Evolutionary conservation across 345 rosid species (phyloP).

Genomic region (Eucalyptus grandis): DNA sequence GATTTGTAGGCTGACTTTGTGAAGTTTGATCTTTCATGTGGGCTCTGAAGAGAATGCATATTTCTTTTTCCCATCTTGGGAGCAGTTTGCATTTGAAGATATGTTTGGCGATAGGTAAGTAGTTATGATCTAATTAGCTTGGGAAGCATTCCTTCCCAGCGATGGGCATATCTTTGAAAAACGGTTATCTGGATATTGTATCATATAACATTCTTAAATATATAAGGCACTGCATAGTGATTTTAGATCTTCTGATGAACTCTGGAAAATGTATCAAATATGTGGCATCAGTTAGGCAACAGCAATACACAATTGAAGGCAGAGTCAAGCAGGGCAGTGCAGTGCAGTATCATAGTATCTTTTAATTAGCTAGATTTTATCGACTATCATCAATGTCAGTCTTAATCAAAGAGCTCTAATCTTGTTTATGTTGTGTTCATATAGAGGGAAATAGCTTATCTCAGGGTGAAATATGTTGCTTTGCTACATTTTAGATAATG

Average conservation of each 20-base stretch:
- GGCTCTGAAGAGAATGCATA: neutral
- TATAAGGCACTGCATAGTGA: neutral
- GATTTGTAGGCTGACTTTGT: neutral
- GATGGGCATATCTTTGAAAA: neutral
- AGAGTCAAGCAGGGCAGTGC: neutral
- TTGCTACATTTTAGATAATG: neutral
- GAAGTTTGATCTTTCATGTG: neutral
- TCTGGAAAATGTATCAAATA: neutral
- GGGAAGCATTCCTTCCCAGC: neutral
- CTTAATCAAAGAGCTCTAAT: neutral
- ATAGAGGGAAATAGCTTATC: neutral
- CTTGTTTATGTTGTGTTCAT: neutral
- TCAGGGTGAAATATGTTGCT: neutral
- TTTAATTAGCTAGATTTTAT: neutral
- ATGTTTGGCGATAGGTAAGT: neutral
- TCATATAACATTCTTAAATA: neutral
- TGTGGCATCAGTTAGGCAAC: neutral
- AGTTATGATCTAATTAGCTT: neutral
- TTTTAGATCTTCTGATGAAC: neutral
- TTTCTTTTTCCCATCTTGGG: neutral
- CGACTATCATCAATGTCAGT: neutral
- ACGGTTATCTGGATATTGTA: neutral
- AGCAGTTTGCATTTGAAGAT: neutral
- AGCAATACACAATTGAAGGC: neutral
- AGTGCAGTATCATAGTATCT: neutral